Base-by-base conservation (phyloP, 768 basidiomycete genomes). In the Naematelia aurantialba region DNA sequence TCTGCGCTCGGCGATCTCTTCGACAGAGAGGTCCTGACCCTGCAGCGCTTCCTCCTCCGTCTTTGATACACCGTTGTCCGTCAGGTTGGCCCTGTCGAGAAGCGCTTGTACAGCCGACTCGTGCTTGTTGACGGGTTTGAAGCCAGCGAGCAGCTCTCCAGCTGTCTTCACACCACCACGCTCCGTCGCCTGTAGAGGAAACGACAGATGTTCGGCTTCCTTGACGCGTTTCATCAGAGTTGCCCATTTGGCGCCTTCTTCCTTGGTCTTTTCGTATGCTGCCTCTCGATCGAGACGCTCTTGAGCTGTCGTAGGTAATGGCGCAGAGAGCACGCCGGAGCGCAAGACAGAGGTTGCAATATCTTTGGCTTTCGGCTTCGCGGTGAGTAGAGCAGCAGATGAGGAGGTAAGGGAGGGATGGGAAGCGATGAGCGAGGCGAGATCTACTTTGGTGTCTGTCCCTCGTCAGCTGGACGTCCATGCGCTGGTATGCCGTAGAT, bases 201-300 rank as follows among this genome's bases (percentile, higher is more conserved):
- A 77, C 1, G 64, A 67, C 11, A 77, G 65, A 26, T 77, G 71
- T 52, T 80, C 53, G 47, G 88, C 89, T 80, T 97, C 90, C 64
- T 87, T 86, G 65, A 99, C 91, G 21, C 84, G 83, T 76, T 88
- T 89, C 87, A 97, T 94, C 2, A 90, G 89, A 4, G 84, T 85
- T 25, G 84, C 84, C 96, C 94, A 98, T 80, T 94, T 96, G 63
- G 89, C 85, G 1, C 94, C 87, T 75, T 97, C 93, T 62, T 84
- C 83, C 73, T 89, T 91, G 3, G 93, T 97, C 77, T 89, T 83
- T 68, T 92, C 91, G 73, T 94, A 96, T 0, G 94, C 94, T 5
- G 92, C 94, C 72, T 91, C 86, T 50, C 94, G 86, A 66, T 96
- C 91, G 0, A 97, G 79, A 45, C 89, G 86, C 61, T 96, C 92